Percentiles rank a stretch among this genome's conserved stretches.
These are phyloP conservation scores for Saprolegnia parasitica DNA, from an alignment of 352 stramenopile genomes.

Conservation along the genomic window DNA sequence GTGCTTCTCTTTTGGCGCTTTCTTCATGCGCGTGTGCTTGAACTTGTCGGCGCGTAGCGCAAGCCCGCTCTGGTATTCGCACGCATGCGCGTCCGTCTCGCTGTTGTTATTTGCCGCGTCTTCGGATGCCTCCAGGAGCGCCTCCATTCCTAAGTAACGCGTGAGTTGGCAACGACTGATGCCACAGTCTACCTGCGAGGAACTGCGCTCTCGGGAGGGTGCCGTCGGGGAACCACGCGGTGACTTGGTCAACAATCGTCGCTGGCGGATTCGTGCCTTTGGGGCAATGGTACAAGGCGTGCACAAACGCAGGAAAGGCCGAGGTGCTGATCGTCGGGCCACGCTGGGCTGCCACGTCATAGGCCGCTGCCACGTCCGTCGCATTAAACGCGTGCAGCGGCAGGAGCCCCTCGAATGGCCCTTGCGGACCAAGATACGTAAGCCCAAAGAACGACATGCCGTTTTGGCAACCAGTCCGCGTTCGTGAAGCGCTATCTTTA, in stretches of 20 bases:
- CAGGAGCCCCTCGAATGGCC: constrained; percentile 6
- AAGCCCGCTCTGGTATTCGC: constrained; percentile 25
- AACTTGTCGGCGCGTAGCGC: constrained; percentile 23
- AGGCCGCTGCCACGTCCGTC: constrained; percentile 1
- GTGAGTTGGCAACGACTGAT: neutral
- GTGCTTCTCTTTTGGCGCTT: constrained; percentile 20
- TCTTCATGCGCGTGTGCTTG: constrained; percentile 24
- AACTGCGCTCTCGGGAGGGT: constrained; percentile 10
- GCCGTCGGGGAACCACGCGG: constrained; percentile 24
- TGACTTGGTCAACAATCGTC: constrained; percentile 26
- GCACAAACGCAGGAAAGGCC: constrained; percentile 10
- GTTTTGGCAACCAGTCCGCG: neutral
- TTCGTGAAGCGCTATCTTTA: too few species aligned
- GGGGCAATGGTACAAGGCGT: constrained; percentile 15
- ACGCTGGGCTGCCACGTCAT: neutral
- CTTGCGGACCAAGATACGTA: constrained; percentile 24
- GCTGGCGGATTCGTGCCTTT: neutral
- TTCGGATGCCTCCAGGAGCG: constrained; percentile 12
- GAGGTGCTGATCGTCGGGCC: neutral
- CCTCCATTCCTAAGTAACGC: constrained; percentile 4
- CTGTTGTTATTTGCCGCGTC: neutral
- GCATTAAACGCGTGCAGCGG: constrained; percentile 29
- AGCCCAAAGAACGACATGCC: constrained; percentile 28
- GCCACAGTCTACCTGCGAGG: neutral
- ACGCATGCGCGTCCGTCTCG: neutral